Evolutionary conservation across 225 moss, liverwort and hornwort genomes (phyloP), one percentile per base, ranked within the genome.

Genomic region (Rhytidiadelphus loreus): DNA sequence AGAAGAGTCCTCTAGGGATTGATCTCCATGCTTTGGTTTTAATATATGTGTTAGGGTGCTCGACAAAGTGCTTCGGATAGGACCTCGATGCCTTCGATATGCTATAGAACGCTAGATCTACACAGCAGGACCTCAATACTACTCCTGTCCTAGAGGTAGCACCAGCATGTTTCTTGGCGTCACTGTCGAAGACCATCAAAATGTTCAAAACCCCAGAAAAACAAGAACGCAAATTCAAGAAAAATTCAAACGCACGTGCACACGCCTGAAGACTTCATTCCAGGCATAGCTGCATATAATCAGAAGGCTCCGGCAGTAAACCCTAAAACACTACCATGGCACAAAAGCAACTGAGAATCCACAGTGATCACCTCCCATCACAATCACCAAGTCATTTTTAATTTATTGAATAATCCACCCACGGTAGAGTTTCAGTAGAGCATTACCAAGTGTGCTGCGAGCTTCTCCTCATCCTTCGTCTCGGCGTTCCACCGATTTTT

Each of bases 401-500:
- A 74, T 41, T 22, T 56, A 41, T 29, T 41, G 35, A 35, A 60
- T 21, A 82, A 48, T 68, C 24, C 50, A 81, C 63, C 69, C 53
- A 61, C 26, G 39, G 25, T 16, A 46, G 13, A 32, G 76, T 66
- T 73, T 48, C 50, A 80, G 58, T 52, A 60, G 65, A 86, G 84
- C 53, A 66, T 70, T 87, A 94, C 94, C 91, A 94, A 70, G 88
- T 94, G 93, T 4, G 92, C 94, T 39, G 93, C 93, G 70, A 94
- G 93, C 90, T 93, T 94, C 91, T 94, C 94, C 92, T 94, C 94
- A 58, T 94, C 94, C 85, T 90, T 86, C 13, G 90, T 93, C 68
- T 94, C 94, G 41, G 92, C 93, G 35, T 90, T 91, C 94, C 93
- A 94, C 87, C 91, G 92, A 80, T 92, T 94, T 86, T 94, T 94